Percentiles rank a stretch among this genome's conserved stretches.
These are phyloP conservation scores for Sporothrix sp. DNA, from an alignment of 2,329 filamentous ascomycete species.

Conservation along the genomic window DNA sequence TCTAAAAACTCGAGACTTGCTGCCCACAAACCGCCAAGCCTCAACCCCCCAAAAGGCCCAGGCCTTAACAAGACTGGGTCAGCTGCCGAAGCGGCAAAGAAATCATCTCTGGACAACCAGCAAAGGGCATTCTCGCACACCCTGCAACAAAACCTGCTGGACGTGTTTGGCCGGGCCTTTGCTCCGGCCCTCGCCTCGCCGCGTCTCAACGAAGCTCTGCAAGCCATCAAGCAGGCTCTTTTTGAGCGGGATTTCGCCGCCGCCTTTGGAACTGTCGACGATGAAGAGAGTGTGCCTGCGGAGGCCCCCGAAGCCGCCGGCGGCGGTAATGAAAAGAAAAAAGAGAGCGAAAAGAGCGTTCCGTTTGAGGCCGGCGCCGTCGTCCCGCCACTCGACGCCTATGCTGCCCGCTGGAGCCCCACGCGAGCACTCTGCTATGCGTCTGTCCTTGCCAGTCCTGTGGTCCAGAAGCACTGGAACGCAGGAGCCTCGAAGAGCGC, in stretches of 20 bases:
- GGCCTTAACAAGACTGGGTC: no score
- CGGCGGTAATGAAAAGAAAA: neutral
- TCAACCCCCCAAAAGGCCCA: neutral
- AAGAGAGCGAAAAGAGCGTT: neutral
- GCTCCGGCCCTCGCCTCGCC: constrained; percentile 36
- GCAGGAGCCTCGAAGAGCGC: no score
- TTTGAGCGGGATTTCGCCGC: constrained; percentile 74
- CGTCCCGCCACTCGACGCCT: constrained; percentile 54
- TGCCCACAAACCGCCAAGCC: neutral
- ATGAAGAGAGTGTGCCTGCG: neutral
- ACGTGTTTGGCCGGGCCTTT: constrained; percentile 63
- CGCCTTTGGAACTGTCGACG: constrained; percentile 51
- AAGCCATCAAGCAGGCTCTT: constrained; percentile 76
- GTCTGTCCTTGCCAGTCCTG: constrained; percentile 34
- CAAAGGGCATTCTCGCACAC: constrained; percentile 8
- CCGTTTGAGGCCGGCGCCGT: neutral
- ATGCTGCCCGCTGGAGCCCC: constrained; percentile 86
- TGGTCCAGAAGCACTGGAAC: constrained; percentile 13
- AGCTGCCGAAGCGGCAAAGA: neutral
- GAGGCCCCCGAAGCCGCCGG: neutral
- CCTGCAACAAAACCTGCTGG: constrained; percentile 38
- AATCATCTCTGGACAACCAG: neutral
- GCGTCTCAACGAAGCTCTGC: constrained; percentile 49
- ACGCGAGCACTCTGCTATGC: constrained; percentile 74
- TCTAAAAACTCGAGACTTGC: constrained; percentile 4